A percentile compares a stretch with the other conserved stretches of the same genome.
These are phyloP conservation scores for Kuraishia ogatae DNA, from an alignment of 805 yeast species.

Conservation along the genomic window DNA sequence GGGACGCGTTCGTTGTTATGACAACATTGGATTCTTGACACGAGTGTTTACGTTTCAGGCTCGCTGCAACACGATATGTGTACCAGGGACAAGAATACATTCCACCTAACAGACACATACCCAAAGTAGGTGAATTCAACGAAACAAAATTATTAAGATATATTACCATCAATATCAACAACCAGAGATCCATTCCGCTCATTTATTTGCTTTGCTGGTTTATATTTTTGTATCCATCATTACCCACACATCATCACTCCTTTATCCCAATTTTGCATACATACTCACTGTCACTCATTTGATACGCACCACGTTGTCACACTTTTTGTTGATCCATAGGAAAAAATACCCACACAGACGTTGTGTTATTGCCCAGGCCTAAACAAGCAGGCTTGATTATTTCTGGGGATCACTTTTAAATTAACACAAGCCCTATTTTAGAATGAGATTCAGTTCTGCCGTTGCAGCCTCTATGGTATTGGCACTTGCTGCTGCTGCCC, in stretches of 20 bases:
- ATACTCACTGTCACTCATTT: background rate
- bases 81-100: background rate
- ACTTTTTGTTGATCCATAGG: background rate
- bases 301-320: background rate
- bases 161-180: background rate
- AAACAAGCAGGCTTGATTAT: background rate
- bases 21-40: background rate
- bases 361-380: background rate
- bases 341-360: too few species aligned
- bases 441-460: background rate
- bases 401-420: background rate
- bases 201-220: background rate
- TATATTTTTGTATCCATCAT: too few species aligned
- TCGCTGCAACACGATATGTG: background rate
- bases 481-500: slow-evolving; percentile 21
- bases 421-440: background rate
- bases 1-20: background rate
- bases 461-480: background rate
- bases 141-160: background rate
- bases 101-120: background rate
- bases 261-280: too few species aligned
- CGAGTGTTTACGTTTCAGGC: background rate
- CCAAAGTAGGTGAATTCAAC: background rate
- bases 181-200: background rate
- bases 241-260: too few species aligned